These are phyloP conservation scores for Boletus patriciae DNA, from an alignment of 768 basidiomycete genomes.

Conservation along the genomic window DNA sequence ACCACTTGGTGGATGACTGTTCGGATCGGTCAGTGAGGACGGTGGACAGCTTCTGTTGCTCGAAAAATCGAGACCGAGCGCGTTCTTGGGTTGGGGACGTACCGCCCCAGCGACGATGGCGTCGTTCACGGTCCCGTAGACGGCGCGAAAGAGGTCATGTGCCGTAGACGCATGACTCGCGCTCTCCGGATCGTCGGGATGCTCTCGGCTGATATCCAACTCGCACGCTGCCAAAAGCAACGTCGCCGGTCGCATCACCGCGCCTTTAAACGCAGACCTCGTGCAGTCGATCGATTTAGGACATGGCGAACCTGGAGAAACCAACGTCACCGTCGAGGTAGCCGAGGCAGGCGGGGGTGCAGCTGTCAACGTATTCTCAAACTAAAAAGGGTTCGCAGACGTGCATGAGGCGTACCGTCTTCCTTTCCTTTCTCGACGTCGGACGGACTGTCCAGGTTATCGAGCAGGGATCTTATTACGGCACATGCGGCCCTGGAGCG, in stretches of 20 bases:
- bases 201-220: slow-evolving; percentile 33
- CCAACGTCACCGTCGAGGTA: slow-evolving; percentile 6
- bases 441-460: slow-evolving; percentile 7
- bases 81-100: slow-evolving; percentile 18
- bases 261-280: slow-evolving; percentile 8
- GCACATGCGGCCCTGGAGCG: slow-evolving; percentile 31
- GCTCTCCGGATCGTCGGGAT: slow-evolving; percentile 20
- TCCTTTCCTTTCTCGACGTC: slow-evolving; percentile 19
- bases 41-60: neutral
- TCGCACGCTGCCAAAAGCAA: slow-evolving; percentile 35
- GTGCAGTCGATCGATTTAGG: slow-evolving; percentile 8
- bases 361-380: slow-evolving; percentile 17
- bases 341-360: slow-evolving; percentile 8
- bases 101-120: slow-evolving; percentile 17
- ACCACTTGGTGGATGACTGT: neutral
- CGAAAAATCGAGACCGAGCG: slow-evolving; percentile 29
- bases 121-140: slow-evolving; percentile 29
- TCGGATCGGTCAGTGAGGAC: neutral
- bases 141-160: slow-evolving; percentile 31
- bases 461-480: slow-evolving; percentile 29
- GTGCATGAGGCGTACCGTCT: slow-evolving; percentile 28
- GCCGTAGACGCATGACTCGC: slow-evolving; percentile 21
- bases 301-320: slow-evolving; percentile 6
- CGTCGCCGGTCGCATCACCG: slow-evolving; percentile 29
- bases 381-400: slow-evolving; percentile 9